These are phyloP conservation scores for Biscutella auriculata DNA, from an alignment of 441 rosid species.

Conservation along the genomic window DNA sequence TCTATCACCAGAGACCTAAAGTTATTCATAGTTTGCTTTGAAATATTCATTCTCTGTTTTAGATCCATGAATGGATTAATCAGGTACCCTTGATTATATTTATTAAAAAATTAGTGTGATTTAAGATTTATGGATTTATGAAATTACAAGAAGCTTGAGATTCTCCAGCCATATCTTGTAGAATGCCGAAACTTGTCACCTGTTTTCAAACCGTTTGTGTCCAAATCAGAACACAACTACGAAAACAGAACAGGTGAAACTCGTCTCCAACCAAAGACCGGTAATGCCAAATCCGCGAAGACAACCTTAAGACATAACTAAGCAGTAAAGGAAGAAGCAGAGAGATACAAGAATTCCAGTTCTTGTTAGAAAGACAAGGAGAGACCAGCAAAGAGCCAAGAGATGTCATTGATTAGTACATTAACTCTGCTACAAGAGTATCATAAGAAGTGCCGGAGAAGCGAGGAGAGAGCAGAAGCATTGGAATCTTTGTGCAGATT, in stretches of 20 bases:
- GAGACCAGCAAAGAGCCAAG: slow-evolving; percentile 23
- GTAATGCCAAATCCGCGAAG: slow-evolving; percentile 8
- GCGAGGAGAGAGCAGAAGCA: slow-evolving; percentile 80
- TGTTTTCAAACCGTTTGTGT: slow-evolving; percentile 62
- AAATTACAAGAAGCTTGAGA: too few relatives aligned
- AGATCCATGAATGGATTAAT: too few relatives aligned
- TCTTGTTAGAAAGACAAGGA: slow-evolving; percentile 19
- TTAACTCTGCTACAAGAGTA: slow-evolving; percentile 31
- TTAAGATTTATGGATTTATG: too few relatives aligned
- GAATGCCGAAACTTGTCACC: slow-evolving; percentile 55
- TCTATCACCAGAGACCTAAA: too few relatives aligned
- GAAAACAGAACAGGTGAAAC: slow-evolving; percentile 33
- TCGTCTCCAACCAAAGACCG: slow-evolving; percentile 17
- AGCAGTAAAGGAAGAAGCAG: slow-evolving; percentile 30
- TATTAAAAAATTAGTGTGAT: too few relatives aligned
- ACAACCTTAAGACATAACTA: slow-evolving; percentile 22
- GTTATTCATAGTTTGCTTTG: too few relatives aligned
- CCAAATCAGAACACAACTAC: slow-evolving; percentile 42
- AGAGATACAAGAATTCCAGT: slow-evolving; percentile 8
- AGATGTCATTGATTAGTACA: slow-evolving; percentile 36
- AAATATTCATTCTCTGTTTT: too few relatives aligned
- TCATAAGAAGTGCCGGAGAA: slow-evolving; percentile 27
- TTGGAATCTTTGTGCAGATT: slow-evolving; percentile 81
- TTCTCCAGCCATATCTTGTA: slow-evolving; percentile 67
- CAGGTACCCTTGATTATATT: too few relatives aligned